Evolutionary conservation across 345 rosid species (phyloP), one percentile per base, ranked within the genome.

Genomic region (Gossypium raimondii): DNA sequence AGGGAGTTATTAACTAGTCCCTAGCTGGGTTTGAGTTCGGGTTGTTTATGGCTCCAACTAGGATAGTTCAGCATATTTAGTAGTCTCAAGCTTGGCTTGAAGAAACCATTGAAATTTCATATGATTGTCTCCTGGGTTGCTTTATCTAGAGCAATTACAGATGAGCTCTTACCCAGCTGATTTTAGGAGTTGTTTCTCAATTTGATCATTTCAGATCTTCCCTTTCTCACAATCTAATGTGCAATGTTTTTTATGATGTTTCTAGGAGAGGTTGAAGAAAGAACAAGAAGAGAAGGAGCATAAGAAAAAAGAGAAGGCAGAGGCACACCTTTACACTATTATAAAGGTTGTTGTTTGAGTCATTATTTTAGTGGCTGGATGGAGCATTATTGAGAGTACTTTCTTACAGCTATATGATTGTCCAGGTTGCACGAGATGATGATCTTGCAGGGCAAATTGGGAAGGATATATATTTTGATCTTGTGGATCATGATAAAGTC

Each of bases 251-350:
- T 62, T 22, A 58, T 22, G 52, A 38, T 44, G 47, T 81, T 83
- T 74, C 67, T 84, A 93, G 98, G 90, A 82, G 80, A 95, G 98
- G 77, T 82, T 95, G 86, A 91, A 91, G 84, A 95, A 89, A 81
- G 97, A 93, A 73, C 98, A 95, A 80, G 96, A 93, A 87, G 99
- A 95, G 77, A 93, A 95, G 76, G 97, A 93, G 72, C 89, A 90
- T 53, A 93, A 93, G 82, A 88, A 89, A 84, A 88, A 84, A 83
- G 92, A 93, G 79, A 91, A 91, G 84, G 98, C 98, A 2, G 93
- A 95, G 75, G 98, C 95, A 27, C 98, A 95, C 81, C 84, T 95
- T 55, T 90, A 86, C 81, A 95, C 99, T 0, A 83, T 91, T 51
- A 88, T 95, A 72, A 95, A 93, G 96, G 99, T 91, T 67, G 38